phyloP scores from a whole-genome alignment of 2,329 filamentous ascomycete genomes.

The Fusarium incarnatum region DNA sequence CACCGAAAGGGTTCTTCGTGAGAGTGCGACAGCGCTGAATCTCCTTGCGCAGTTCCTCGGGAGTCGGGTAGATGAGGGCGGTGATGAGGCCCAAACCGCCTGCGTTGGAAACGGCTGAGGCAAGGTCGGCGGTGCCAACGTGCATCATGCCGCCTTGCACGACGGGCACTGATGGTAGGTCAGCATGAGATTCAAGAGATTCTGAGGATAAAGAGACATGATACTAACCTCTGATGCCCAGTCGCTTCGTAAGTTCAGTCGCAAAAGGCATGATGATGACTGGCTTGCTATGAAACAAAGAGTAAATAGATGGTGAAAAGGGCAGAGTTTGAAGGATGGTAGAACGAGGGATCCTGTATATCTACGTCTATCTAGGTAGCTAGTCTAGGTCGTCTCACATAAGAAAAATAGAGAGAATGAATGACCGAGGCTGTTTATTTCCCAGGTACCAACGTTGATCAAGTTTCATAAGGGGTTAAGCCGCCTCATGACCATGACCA shows the following conservation, averaged over 20 bases:
- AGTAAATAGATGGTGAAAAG: neutral
- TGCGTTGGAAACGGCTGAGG: constrained; percentile 82
- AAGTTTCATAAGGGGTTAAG: neutral
- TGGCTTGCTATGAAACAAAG: neutral
- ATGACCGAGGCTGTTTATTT: constrained; percentile 22
- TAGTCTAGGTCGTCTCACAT: constrained; percentile 2
- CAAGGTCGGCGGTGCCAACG: constrained; percentile 83
- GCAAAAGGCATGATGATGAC: constrained; percentile 64
- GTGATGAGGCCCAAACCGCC: constrained; percentile 86
- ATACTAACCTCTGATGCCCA: constrained; percentile 64
- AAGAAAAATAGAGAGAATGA: constrained; percentile 1
- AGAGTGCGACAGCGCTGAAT: constrained; percentile 87
- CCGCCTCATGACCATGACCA: constrained; percentile 1
- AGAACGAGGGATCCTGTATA: neutral
- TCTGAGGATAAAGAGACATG: neutral
- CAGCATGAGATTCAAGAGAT: neutral
- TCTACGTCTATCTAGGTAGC: constrained; percentile 3
- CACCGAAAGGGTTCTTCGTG: constrained; percentile 84
- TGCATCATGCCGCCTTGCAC: constrained; percentile 91
- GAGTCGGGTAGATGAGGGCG: constrained; percentile 90
- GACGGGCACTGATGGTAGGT: constrained; percentile 70
- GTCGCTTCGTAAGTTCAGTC: constrained; percentile 67
- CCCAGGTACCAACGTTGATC: neutral
- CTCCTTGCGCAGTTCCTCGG: constrained; percentile 91
- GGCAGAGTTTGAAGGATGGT: neutral